Percentiles rank a stretch among this genome's conserved stretches.
phyloP scores from a whole-genome alignment of 352 stramenopile species.

The Phytopythium chamaehyphon region DNA sequence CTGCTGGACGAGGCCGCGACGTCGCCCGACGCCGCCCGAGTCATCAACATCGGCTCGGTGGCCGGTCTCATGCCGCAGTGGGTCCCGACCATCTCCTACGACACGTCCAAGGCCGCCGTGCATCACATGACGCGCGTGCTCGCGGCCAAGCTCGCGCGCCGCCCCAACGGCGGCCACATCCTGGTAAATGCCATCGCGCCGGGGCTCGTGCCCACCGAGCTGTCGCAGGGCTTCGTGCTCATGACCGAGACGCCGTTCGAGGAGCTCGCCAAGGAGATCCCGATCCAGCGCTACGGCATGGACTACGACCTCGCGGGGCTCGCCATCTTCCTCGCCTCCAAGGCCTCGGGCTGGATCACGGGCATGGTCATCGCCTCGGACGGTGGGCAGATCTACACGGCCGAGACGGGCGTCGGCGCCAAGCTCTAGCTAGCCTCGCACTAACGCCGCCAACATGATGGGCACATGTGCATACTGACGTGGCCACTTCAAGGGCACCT shows the following conservation, averaged over 20 bases:
- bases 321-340: conserved; percentile 88
- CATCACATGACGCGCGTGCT: conserved; percentile 93
- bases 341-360: conserved; percentile 89
- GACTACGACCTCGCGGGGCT: conserved; percentile 91
- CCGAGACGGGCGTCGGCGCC: conserved; percentile 34
- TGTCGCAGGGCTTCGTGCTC: conserved; percentile 77
- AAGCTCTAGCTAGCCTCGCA: conserved; percentile 1
- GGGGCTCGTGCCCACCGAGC: conserved; percentile 87
- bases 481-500: too few relatives aligned
- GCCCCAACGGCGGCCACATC: conserved; percentile 82
- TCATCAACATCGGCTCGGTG: conserved; percentile 79
- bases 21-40: conserved; percentile 37
- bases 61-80: conserved; percentile 81
- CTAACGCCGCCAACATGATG: too few relatives aligned
- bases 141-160: conserved; percentile 85
- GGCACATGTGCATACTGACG: too few relatives aligned
- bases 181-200: conserved; percentile 94
- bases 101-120: conserved; percentile 92
- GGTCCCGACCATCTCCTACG: conserved; percentile 91
- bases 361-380: conserved; percentile 91
- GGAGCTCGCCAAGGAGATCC: conserved; percentile 61
- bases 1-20: conserved; percentile 73
- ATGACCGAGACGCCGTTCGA: conserved; percentile 37
- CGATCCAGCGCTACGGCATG: conserved; percentile 79
- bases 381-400: conserved; percentile 63